phyloP scores from a whole-genome alignment of 2,329 filamentous ascomycete genomes.

The Zasmidium citrigriseum region DNA sequence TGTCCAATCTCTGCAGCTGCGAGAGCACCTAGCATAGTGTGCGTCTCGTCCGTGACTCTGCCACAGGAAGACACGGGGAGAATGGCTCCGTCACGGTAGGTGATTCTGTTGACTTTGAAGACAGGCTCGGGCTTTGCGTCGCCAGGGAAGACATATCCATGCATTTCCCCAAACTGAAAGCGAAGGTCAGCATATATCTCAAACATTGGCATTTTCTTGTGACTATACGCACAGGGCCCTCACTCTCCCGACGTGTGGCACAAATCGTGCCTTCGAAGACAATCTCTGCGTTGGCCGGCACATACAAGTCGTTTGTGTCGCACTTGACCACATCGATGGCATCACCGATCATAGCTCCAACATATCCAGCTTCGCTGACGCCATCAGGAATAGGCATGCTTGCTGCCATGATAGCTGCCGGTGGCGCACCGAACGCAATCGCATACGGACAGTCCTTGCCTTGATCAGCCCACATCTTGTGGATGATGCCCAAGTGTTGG shows the following conservation, averaged over 20 bases:
- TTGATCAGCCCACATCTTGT: slow-evolving; percentile 48
- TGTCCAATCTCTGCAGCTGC: neutral
- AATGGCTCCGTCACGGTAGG: slow-evolving; percentile 51
- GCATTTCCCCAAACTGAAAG: slow-evolving; percentile 3
- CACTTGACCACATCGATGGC: slow-evolving; percentile 54
- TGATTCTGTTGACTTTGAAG: slow-evolving; percentile 51
- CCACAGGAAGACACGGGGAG: slow-evolving; percentile 49
- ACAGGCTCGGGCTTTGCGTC: slow-evolving; percentile 42
- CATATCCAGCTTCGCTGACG: slow-evolving; percentile 51
- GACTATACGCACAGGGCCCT: slow-evolving; percentile 9
- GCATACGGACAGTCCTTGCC: slow-evolving; percentile 52
- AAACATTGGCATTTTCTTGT: too few relatives aligned
- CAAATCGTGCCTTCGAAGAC: slow-evolving; percentile 54
- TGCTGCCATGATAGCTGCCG: slow-evolving; percentile 37
- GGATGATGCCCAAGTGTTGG: slow-evolving; percentile 51
- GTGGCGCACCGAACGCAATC: slow-evolving; percentile 51
- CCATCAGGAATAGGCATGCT: slow-evolving; percentile 52
- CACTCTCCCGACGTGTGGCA: slow-evolving; percentile 4
- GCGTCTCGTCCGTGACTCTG: slow-evolving; percentile 47
- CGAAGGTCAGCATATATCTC: too few relatives aligned
- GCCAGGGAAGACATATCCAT: slow-evolving; percentile 39
- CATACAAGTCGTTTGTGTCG: slow-evolving; percentile 51
- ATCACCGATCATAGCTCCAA: slow-evolving; percentile 49
- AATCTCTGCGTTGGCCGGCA: slow-evolving; percentile 55
- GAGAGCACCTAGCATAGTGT: neutral